Evolutionary conservation across 2,329 filamentous ascomycete genomes (phyloP).

Genomic region (Claviceps purpurea): DNA sequence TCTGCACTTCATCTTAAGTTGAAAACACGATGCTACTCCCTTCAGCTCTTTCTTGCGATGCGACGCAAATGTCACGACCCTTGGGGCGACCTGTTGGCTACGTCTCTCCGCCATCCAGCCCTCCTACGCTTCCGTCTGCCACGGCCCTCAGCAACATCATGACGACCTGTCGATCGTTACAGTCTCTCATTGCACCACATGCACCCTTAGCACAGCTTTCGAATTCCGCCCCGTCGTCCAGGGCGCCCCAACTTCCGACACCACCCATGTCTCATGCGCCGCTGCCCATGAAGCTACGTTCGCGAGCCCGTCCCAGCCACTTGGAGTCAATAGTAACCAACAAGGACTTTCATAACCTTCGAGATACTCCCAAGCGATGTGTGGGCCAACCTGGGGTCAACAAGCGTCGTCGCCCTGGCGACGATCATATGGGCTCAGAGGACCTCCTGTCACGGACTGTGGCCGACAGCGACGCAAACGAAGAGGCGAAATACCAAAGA

Average conservation of each 20-base stretch:
- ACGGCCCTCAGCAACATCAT: conserved; percentile 41
- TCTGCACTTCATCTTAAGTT: neutral
- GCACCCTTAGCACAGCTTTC: conserved; percentile 9
- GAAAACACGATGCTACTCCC: conserved; percentile 39
- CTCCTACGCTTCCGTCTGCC: conserved; percentile 32
- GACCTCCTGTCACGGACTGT: conserved; percentile 17
- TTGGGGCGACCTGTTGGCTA: conserved; percentile 34
- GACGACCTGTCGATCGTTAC: conserved; percentile 46
- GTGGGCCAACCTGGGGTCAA: conserved; percentile 33
- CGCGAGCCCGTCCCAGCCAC: conserved; percentile 30
- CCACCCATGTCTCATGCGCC: conserved; percentile 41
- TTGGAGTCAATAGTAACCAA: conserved; percentile 12
- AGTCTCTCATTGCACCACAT: conserved; percentile 39
- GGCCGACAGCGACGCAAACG: conserved; percentile 26
- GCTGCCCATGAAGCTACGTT: conserved; percentile 39
- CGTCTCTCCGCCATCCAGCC: conserved; percentile 46
- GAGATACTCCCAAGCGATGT: conserved; percentile 39
- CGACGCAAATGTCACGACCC: conserved; percentile 29
- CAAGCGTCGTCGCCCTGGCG: conserved; percentile 36
- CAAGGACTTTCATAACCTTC: conserved; percentile 22
- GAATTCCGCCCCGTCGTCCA: conserved; percentile 18
- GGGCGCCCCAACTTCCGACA: conserved; percentile 32
- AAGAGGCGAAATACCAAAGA: conserved; percentile 9
- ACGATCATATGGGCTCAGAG: conserved; percentile 32
- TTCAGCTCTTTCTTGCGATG: conserved; percentile 44